These are phyloP conservation scores for Hura crepitans DNA, from an alignment of 441 rosid species.

Conservation along the genomic window DNA sequence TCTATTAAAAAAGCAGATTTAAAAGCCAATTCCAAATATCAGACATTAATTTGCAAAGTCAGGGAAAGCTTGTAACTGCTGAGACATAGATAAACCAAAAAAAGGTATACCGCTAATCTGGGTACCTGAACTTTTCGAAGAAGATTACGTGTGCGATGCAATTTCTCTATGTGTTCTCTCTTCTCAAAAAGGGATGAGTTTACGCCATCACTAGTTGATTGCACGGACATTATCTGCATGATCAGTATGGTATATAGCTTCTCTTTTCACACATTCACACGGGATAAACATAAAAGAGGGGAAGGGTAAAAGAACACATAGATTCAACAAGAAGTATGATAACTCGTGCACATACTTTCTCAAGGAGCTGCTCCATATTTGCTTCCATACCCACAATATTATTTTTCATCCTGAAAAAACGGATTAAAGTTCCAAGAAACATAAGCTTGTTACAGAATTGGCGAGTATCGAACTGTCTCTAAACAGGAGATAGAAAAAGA, in stretches of 20 bases:
- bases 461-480: background rate
- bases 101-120: slow-evolving; percentile 5
- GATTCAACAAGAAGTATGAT: background rate
- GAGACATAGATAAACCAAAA: slow-evolving; percentile 6
- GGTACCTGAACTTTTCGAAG: slow-evolving; percentile 96
- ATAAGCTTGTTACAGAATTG: background rate
- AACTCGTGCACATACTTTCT: slow-evolving; percentile 48
- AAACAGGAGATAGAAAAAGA: background rate
- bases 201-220: slow-evolving; percentile 95
- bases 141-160: slow-evolving; percentile 89
- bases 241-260: slow-evolving; percentile 9
- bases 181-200: slow-evolving; percentile 87
- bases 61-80: background rate
- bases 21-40: slow-evolving; percentile 1
- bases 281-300: background rate
- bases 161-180: slow-evolving; percentile 95
- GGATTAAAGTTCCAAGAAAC: slow-evolving; percentile 7
- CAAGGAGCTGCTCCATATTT: slow-evolving; percentile 93
- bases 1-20: background rate
- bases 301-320: background rate
- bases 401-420: slow-evolving; percentile 84
- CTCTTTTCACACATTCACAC: background rate
- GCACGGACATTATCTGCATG: slow-evolving; percentile 85
- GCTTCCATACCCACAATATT: slow-evolving; percentile 96
- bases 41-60: background rate